phyloP scores from a whole-genome alignment of 371 early-diverging fungal genomes.

The Agmasoma carcini region DNA sequence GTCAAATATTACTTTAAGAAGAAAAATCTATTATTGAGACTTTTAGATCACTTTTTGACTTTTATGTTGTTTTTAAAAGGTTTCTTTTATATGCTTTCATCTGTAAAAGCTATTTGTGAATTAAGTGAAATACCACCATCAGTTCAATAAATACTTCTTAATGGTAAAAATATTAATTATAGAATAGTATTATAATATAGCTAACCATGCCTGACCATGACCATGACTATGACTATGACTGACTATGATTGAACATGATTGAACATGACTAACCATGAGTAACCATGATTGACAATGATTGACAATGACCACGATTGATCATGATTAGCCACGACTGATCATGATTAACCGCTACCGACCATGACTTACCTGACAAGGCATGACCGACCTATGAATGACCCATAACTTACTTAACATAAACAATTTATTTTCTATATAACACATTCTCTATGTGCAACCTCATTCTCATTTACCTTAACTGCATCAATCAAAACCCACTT shows the following conservation, averaged over 20 bases:
- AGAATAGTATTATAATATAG: no score
- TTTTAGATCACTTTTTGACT: not conserved
- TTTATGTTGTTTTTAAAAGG: not conserved
- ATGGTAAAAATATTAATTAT: slow-evolving; percentile 1
- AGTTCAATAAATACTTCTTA: not conserved
- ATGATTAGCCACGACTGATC: no score
- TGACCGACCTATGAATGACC: no score
- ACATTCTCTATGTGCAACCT: slow-evolving; percentile 1
- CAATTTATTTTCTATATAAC: slow-evolving; percentile 4
- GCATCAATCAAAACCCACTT: not conserved
- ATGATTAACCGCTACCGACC: no score
- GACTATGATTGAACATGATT: no score
- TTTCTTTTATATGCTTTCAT: slow-evolving; percentile 13
- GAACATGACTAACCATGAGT: no score
- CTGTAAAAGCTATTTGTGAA: not conserved
- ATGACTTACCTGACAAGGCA: no score
- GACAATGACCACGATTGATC: no score
- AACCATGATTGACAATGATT: no score
- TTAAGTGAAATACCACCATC: not conserved
- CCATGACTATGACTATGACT: no score
- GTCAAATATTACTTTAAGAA: not conserved
- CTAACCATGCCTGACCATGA: no score
- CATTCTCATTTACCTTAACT: not conserved
- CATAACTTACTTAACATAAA: no score
- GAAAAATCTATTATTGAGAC: not conserved